Evolutionary conservation across 176 grass and related monocot species (phyloP).

Genomic region (Bothriochloa decipiens): DNA sequence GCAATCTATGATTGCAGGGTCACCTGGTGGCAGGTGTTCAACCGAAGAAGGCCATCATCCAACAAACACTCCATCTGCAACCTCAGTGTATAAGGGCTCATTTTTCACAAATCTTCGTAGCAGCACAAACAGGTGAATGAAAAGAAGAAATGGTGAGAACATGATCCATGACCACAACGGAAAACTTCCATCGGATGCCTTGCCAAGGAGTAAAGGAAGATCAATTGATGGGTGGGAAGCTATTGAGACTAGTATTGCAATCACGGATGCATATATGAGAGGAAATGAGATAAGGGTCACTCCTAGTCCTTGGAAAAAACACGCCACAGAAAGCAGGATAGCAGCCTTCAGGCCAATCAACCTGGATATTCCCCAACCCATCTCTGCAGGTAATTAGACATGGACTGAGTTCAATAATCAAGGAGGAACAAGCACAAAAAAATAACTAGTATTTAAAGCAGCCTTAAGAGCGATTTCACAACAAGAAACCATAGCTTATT

Average conservation of each 20-base stretch:
- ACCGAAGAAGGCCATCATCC: slow-evolving; percentile 89
- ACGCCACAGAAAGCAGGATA: slow-evolving; percentile 47
- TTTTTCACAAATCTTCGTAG: slow-evolving; percentile 71
- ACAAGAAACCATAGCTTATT: neutral
- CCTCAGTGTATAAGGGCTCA: slow-evolving; percentile 77
- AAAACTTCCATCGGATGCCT: slow-evolving; percentile 68
- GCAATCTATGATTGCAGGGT: slow-evolving; percentile 84
- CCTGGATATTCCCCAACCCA: slow-evolving; percentile 80
- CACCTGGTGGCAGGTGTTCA: slow-evolving; percentile 70
- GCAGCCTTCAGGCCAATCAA: slow-evolving; percentile 72
- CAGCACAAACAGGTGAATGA: slow-evolving; percentile 70
- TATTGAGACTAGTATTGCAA: slow-evolving; percentile 64
- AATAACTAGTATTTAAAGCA: neutral
- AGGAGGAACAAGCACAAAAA: slow-evolving; percentile 18
- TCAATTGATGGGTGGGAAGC: slow-evolving; percentile 79
- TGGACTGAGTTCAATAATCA: slow-evolving; percentile 41
- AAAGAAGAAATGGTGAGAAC: slow-evolving; percentile 75
- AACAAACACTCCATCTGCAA: slow-evolving; percentile 77
- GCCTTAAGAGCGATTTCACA: neutral
- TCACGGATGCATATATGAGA: slow-evolving; percentile 62
- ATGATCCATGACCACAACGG: slow-evolving; percentile 84
- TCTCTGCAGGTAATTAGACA: slow-evolving; percentile 32
- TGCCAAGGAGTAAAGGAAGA: slow-evolving; percentile 81
- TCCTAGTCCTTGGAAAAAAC: slow-evolving; percentile 52
- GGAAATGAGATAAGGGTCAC: slow-evolving; percentile 54